These are phyloP conservation scores for Osmozyma mogii DNA, from an alignment of 805 yeast species.

Conservation along the genomic window DNA sequence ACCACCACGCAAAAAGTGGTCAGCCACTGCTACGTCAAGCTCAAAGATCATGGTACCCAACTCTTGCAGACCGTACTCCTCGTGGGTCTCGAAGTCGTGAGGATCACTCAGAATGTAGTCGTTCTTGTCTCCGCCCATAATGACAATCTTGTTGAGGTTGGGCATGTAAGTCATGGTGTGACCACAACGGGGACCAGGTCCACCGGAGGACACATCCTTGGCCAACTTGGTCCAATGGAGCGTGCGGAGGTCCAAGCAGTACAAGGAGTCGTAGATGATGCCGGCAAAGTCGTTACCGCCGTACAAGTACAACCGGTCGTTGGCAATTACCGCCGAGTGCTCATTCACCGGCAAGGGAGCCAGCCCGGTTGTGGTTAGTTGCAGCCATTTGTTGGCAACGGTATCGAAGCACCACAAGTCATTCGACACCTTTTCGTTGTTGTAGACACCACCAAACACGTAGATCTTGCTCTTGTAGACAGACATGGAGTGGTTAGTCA, in stretches of 20 bases:
- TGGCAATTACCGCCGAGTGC: conserved; percentile 76
- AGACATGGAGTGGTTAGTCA: conserved; percentile 87
- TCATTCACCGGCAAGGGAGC: conserved; percentile 83
- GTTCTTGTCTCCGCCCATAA: conserved; percentile 88
- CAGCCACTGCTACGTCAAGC: conserved; percentile 46
- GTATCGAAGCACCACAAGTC: conserved; percentile 83
- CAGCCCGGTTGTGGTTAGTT: conserved; percentile 61
- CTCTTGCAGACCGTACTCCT: conserved; percentile 39
- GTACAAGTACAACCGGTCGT: conserved; percentile 70
- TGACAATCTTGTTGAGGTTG: conserved; percentile 57
- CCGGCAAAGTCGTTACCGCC: conserved; percentile 87
- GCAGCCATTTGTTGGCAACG: conserved; percentile 56
- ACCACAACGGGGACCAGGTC: conserved; percentile 84
- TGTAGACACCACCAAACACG: conserved; percentile 83
- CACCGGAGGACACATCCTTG: conserved; percentile 28
- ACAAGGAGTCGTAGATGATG: conserved; percentile 53
- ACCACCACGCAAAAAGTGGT: conserved; percentile 16
- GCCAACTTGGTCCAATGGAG: conserved; percentile 62
- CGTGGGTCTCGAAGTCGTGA: conserved; percentile 45
- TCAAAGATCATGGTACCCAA: conserved; percentile 54
- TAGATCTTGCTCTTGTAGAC: conserved; percentile 71
- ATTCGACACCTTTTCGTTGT: conserved; percentile 59
- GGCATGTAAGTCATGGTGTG: conserved; percentile 75
- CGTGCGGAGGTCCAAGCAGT: conserved; percentile 68
- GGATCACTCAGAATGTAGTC: conserved; percentile 51